Evolutionary conservation across 495 filamentous ascomycete genomes (phyloP).

Genomic region (Penicillium antarcticum): DNA sequence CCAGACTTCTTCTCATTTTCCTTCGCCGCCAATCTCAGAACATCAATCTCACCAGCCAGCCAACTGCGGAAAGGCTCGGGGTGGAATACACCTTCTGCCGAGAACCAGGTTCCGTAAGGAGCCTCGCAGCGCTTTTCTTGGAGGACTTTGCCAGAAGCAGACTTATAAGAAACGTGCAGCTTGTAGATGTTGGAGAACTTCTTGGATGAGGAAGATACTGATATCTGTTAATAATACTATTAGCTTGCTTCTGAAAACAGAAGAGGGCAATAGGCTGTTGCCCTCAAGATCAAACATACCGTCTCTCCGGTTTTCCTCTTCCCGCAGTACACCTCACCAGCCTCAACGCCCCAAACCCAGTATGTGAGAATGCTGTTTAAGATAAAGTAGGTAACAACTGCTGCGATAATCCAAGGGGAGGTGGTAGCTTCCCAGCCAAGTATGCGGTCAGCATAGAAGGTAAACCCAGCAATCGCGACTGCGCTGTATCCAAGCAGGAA

Average conservation of each 20-base stretch:
- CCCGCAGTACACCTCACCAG: constrained; percentile 75
- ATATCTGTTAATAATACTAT: constrained; percentile 47
- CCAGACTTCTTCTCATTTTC: constrained; percentile 46
- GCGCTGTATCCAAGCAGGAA: constrained; percentile 80
- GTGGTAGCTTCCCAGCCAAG: constrained; percentile 84
- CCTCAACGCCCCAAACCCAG: constrained; percentile 87
- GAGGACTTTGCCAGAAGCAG: constrained; percentile 40
- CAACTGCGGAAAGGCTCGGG: constrained; percentile 79
- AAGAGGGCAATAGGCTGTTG: not conserved
- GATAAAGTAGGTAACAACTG: constrained; percentile 74
- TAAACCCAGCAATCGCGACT: constrained; percentile 71
- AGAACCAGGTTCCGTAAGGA: constrained; percentile 85
- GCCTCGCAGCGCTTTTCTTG: constrained; percentile 55
- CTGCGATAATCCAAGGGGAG: constrained; percentile 62
- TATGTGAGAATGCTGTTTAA: constrained; percentile 76
- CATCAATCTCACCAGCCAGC: constrained; percentile 65
- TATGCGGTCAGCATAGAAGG: constrained; percentile 88
- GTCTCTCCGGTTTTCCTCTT: constrained; percentile 51
- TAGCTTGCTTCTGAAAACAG: not conserved
- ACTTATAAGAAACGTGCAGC: constrained; percentile 58
- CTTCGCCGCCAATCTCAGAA: constrained; percentile 66
- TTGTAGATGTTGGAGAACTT: constrained; percentile 80
- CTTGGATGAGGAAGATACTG: constrained; percentile 61
- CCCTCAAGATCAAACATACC: constrained; percentile 34
- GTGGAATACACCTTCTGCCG: constrained; percentile 75